Percentiles rank a stretch among this genome's conserved stretches.
These are phyloP conservation scores for Termitomyces sp. DNA, from an alignment of 768 basidiomycete genomes.

Conservation along the genomic window DNA sequence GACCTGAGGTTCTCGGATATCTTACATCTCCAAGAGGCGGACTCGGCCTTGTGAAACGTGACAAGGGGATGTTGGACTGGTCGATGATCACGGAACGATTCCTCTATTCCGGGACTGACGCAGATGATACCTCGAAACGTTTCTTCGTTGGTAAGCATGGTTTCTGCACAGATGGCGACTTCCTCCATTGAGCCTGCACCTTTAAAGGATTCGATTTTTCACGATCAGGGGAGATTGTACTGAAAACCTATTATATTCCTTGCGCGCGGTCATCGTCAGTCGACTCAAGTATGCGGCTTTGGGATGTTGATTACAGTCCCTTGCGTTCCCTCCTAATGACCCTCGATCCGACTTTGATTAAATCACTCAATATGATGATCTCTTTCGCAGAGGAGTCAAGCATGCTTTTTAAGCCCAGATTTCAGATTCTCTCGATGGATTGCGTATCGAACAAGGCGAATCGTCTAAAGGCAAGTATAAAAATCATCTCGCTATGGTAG, in stretches of 20 bases:
- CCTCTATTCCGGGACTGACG: slow-evolving; percentile 18
- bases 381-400: slow-evolving; percentile 21
- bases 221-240: slow-evolving; percentile 17
- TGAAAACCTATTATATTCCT: slow-evolving; percentile 27
- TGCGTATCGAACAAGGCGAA: slow-evolving; percentile 20
- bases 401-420: slow-evolving; percentile 16
- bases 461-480: slow-evolving; percentile 20
- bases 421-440: slow-evolving; percentile 24
- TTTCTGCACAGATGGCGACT: neutral
- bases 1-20: slow-evolving; percentile 21
- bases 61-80: slow-evolving; percentile 20
- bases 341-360: slow-evolving; percentile 19
- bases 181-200: neutral
- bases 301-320: slow-evolving; percentile 20
- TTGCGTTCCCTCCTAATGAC: slow-evolving; percentile 16
- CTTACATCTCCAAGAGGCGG: slow-evolving; percentile 20
- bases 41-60: slow-evolving; percentile 22
- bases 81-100: slow-evolving; percentile 22
- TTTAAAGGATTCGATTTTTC: slow-evolving; percentile 24
- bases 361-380: slow-evolving; percentile 21
- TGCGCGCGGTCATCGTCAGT: slow-evolving; percentile 9
- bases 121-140: slow-evolving; percentile 13
- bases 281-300: slow-evolving; percentile 11
- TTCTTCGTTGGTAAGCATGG: slow-evolving; percentile 24
- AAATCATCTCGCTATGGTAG: neutral